Evolutionary conservation across 805 yeast genomes (phyloP).

Genomic region (Pichia cephalocereana): DNA sequence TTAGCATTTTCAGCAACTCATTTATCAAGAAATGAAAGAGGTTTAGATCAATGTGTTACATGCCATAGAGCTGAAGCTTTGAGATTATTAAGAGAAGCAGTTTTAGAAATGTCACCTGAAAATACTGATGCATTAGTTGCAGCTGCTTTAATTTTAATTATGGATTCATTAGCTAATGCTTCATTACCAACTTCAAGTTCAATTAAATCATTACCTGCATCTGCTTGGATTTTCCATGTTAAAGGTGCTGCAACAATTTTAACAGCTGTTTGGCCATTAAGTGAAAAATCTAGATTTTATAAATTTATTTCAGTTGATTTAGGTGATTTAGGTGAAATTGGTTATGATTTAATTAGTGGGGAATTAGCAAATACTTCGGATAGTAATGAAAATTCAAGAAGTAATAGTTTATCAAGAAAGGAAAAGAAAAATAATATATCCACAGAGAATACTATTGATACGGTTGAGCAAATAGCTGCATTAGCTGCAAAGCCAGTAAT

Average conservation of each 20-base stretch:
- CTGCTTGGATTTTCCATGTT: slow-evolving; percentile 96
- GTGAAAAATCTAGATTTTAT: slow-evolving; percentile 55
- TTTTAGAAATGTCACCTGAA: slow-evolving; percentile 68
- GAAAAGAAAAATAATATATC: neutral
- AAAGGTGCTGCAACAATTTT: slow-evolving; percentile 94
- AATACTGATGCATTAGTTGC: slow-evolving; percentile 93
- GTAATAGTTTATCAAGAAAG: slow-evolving; percentile 2
- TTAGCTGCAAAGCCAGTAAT: too few species aligned
- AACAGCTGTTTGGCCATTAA: slow-evolving; percentile 93
- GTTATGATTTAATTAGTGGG: slow-evolving; percentile 27
- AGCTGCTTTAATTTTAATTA: slow-evolving; percentile 75
- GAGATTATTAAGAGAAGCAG: slow-evolving; percentile 73
- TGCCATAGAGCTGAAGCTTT: slow-evolving; percentile 84
- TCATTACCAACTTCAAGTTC: slow-evolving; percentile 43
- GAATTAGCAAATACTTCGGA: slow-evolving; percentile 23
- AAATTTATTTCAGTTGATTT: slow-evolving; percentile 76
- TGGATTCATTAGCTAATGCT: slow-evolving; percentile 93
- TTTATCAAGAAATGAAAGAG: slow-evolving; percentile 64
- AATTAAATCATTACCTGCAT: slow-evolving; percentile 69
- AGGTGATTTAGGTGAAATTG: slow-evolving; percentile 77
- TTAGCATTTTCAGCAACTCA: slow-evolving; percentile 92
- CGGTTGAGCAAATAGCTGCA: too few species aligned
- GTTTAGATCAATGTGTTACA: slow-evolving; percentile 73
- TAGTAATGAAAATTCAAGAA: slow-evolving; percentile 10
- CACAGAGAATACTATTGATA: too few species aligned